phyloP scores from a whole-genome alignment of 768 basidiomycete genomes.

The Lenzites betulinus region DNA sequence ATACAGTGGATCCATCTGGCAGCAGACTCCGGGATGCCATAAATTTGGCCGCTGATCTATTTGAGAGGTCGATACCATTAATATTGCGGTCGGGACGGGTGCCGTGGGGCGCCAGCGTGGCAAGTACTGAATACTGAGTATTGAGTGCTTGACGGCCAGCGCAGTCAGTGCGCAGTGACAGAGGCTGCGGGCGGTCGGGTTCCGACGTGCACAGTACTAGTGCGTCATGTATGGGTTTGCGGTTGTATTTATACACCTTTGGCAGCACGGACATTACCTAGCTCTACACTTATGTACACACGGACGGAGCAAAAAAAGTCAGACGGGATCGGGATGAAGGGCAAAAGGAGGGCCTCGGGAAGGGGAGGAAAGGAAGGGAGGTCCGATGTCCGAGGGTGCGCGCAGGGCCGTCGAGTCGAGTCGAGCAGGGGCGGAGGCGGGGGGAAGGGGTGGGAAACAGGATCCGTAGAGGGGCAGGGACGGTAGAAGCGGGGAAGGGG shows the following conservation, averaged over 20 bases:
- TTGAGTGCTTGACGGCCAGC: no score
- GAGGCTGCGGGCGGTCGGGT: background rate
- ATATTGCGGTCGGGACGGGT: no score
- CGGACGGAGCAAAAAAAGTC: background rate
- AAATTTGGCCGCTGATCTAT: no score
- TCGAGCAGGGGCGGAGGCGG: background rate
- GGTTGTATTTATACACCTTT: slow-evolving; percentile 7
- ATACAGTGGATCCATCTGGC: no score
- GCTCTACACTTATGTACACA: slow-evolving; percentile 18
- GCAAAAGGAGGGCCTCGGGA: background rate
- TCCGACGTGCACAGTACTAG: no score
- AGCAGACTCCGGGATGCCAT: no score
- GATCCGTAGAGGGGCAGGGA: background rate
- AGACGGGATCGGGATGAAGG: background rate
- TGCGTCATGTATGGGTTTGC: no score
- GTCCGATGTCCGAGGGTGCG: slow-evolving; percentile 1
- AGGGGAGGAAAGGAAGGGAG: background rate
- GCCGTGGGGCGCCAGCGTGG: no score
- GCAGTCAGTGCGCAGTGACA: no score
- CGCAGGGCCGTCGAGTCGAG: background rate
- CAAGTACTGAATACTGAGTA: no score
- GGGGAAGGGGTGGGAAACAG: background rate
- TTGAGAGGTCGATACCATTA: no score
- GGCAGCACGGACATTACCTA: slow-evolving; percentile 18
- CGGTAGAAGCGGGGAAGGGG: background rate